phyloP scores from a whole-genome alignment of 2,329 filamentous ascomycete species.

The Penicillium verrucosum region DNA sequence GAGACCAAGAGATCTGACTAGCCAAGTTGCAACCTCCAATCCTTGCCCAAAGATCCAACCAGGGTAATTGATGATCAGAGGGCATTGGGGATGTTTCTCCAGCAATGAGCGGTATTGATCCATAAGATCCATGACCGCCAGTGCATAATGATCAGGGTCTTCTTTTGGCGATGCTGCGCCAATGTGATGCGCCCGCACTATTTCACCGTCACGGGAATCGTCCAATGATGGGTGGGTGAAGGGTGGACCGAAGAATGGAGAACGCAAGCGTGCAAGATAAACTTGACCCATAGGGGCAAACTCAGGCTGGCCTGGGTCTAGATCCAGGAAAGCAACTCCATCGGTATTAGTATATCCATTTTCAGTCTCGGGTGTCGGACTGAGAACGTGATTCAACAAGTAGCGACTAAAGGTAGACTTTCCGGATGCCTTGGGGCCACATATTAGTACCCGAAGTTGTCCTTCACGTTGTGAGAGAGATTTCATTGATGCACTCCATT shows the following conservation, averaged over 20 bases:
- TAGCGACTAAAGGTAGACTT: slow-evolving; percentile 60
- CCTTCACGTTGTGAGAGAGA: slow-evolving; percentile 42
- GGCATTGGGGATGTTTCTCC: slow-evolving; percentile 41
- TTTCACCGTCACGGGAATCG: slow-evolving; percentile 33
- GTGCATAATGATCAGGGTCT: slow-evolving; percentile 55
- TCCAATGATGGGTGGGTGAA: slow-evolving; percentile 51
- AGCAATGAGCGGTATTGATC: slow-evolving; percentile 46
- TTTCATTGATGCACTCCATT: slow-evolving; percentile 46
- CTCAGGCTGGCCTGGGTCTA: slow-evolving; percentile 59
- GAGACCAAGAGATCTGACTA: slow-evolving; percentile 47
- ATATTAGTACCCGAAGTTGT: slow-evolving; percentile 46
- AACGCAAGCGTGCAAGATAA: slow-evolving; percentile 52
- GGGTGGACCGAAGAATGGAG: slow-evolving; percentile 54
- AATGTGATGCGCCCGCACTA: slow-evolving; percentile 53
- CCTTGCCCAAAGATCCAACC: slow-evolving; percentile 56
- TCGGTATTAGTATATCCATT: slow-evolving; percentile 31
- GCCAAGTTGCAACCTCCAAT: slow-evolving; percentile 47
- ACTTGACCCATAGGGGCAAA: slow-evolving; percentile 58
- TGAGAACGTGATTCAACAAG: slow-evolving; percentile 54
- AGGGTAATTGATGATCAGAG: slow-evolving; percentile 57
- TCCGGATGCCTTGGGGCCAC: slow-evolving; percentile 56
- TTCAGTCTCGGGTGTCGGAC: slow-evolving; percentile 35
- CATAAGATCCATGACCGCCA: slow-evolving; percentile 53
- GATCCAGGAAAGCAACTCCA: slow-evolving; percentile 54
- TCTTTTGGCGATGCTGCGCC: slow-evolving; percentile 54